Conservation (phyloP, 805 yeast species). For the Kodamaea sagamina region DNA sequence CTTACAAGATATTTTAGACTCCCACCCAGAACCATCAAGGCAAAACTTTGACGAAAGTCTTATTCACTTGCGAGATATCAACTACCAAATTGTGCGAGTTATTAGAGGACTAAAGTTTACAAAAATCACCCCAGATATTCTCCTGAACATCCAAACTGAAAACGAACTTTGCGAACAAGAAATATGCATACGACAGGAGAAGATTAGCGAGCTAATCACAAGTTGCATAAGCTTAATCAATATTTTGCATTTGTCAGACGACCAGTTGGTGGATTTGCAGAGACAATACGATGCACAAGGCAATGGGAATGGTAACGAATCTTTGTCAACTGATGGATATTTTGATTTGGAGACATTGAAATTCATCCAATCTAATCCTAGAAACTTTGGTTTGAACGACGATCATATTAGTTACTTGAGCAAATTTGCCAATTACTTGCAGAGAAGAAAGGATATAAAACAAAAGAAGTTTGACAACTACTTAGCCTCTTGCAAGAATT, state of each 20-base stretch:
- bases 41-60: constrained; percentile 12
- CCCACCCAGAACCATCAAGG: background rate
- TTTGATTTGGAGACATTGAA: constrained; percentile 41
- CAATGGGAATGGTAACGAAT: constrained; percentile 8
- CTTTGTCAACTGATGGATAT: constrained; percentile 27
- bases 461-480: constrained; percentile 40
- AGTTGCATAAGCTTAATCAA: constrained; percentile 29
- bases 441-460: constrained; percentile 32
- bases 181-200: constrained; percentile 23
- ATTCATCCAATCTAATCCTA: constrained; percentile 38
- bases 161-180: constrained; percentile 31
- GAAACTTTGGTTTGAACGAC: constrained; percentile 41
- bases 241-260: constrained; percentile 32
- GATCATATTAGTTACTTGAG: constrained; percentile 35
- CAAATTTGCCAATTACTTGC: constrained; percentile 33
- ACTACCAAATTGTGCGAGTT: constrained; percentile 38
- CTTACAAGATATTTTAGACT: constrained; percentile 7
- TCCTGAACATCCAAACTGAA: constrained; percentile 25
- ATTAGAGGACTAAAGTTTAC: constrained; percentile 39
- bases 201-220: constrained; percentile 26
- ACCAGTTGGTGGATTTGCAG: constrained; percentile 36
- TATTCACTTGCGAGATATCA: constrained; percentile 34
- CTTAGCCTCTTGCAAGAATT: constrained; percentile 41
- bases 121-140: constrained; percentile 35
- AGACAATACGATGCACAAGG: constrained; percentile 23